Evolutionary conservation across 352 stramenopile genomes (phyloP).

Genomic region (Salisapilia sapeloensis): DNA sequence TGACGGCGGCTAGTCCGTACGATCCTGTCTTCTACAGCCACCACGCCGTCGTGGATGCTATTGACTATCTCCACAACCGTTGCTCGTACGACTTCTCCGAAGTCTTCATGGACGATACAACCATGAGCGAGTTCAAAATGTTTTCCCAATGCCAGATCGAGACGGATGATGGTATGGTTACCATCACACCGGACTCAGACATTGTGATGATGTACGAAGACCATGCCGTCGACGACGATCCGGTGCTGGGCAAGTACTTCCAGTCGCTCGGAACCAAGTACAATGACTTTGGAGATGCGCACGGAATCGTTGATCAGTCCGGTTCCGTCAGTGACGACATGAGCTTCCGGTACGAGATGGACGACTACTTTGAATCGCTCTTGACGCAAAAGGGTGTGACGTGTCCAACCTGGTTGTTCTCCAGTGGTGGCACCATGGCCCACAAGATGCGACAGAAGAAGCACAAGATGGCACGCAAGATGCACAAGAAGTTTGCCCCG

Average conservation of each 20-base stretch:
- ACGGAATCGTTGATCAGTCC: no score
- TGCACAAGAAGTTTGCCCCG: no score
- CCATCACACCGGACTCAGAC: neutral
- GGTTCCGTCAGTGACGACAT: no score
- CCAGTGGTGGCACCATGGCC: no score
- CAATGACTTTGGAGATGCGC: constrained; percentile 5
- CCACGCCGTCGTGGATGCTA: constrained; percentile 11
- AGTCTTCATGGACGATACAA: neutral
- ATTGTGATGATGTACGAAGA: constrained; percentile 17
- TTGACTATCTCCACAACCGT: constrained; percentile 5
- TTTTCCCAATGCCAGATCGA: no score
- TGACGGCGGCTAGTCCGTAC: constrained; percentile 20
- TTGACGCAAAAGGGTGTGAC: constrained; percentile 2
- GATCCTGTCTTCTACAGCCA: constrained; percentile 28
- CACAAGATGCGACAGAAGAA: no score
- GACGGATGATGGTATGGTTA: no score
- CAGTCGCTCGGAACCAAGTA: constrained; percentile 11
- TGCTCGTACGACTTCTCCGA: constrained; percentile 1
- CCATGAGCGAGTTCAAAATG: constrained; percentile 7
- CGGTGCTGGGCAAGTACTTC: constrained; percentile 13
- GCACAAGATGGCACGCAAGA: no score
- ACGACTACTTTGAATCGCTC: constrained; percentile 1
- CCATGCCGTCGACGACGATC: constrained; percentile 12
- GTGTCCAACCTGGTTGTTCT: constrained; percentile 3
- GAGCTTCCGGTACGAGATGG: constrained; percentile 2